A percentile compares a stretch with the other conserved stretches of the same genome.
phyloP scores from a whole-genome alignment of 495 filamentous ascomycete species.

The Podospora pseudopauciseta region DNA sequence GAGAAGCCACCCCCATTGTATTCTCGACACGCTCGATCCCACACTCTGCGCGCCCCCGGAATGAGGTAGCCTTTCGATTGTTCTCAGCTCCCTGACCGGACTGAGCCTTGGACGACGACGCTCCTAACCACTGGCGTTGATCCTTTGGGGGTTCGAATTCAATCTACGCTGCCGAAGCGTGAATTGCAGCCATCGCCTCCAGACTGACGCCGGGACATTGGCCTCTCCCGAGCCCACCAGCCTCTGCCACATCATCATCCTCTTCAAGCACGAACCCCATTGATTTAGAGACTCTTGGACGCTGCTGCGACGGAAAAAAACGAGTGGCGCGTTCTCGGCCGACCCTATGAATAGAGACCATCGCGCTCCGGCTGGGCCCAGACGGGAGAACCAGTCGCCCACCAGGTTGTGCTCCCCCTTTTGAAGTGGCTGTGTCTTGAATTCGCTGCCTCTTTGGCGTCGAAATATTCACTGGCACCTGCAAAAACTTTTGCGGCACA shows the following conservation, averaged over 20 bases:
- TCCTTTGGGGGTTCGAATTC: constrained; percentile 10
- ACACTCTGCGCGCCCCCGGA: constrained; percentile 33
- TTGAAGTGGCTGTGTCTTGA: neutral
- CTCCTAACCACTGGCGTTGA: neutral
- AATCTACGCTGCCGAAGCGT: constrained; percentile 13
- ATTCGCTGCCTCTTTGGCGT: neutral
- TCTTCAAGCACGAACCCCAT: constrained; percentile 11
- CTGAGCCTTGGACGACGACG: constrained; percentile 37
- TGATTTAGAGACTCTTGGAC: constrained; percentile 19
- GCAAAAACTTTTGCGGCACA: neutral
- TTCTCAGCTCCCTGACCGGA: constrained; percentile 54
- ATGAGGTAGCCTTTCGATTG: constrained; percentile 50
- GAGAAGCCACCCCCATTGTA: constrained; percentile 8
- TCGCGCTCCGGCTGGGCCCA: constrained; percentile 52
- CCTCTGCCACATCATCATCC: constrained; percentile 16
- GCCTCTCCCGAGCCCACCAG: constrained; percentile 9
- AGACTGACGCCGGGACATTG: neutral
- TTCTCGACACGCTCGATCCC: constrained; percentile 18
- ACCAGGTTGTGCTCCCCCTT: constrained; percentile 36
- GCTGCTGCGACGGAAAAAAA: neutral
- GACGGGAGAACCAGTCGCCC: constrained; percentile 52
- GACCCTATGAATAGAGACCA: constrained; percentile 53
- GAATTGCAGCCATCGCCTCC: constrained; percentile 7
- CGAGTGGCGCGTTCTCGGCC: constrained; percentile 23
- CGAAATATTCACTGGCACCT: constrained; percentile 1